Percentiles rank a stretch among this genome's conserved stretches.
Evolutionary conservation across 805 yeast genomes (phyloP).

Genomic region (Hanseniaspora vineae): DNA sequence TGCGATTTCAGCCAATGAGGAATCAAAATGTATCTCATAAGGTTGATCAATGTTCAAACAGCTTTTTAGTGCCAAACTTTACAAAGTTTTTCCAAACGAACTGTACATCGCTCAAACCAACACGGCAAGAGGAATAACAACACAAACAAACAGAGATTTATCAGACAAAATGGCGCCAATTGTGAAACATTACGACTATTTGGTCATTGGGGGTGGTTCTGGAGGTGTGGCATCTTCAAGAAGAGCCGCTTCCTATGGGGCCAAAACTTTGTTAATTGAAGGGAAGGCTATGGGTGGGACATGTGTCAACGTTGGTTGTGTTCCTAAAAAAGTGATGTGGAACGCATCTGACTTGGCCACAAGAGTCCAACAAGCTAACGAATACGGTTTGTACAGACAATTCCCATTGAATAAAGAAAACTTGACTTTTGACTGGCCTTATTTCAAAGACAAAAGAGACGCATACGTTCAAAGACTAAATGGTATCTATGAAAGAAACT

Average conservation of each 20-base stretch:
- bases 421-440: slow-evolving; percentile 67
- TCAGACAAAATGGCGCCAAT: slow-evolving; percentile 42
- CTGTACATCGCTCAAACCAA: too few relatives aligned
- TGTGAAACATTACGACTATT: slow-evolving; percentile 61
- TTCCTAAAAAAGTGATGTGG: slow-evolving; percentile 99
- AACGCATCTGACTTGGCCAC: slow-evolving; percentile 84
- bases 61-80: too few relatives aligned
- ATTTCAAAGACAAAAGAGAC: slow-evolving; percentile 77
- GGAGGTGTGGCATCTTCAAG: slow-evolving; percentile 99
- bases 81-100: too few relatives aligned
- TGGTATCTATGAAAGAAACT: slow-evolving; percentile 84
- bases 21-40: not conserved
- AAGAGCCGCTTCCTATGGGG: slow-evolving; percentile 90
- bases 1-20: not conserved
- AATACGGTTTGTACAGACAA: slow-evolving; percentile 66
- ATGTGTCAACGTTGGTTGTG: slow-evolving; percentile 98
- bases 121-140: too few relatives aligned
- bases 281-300: slow-evolving; percentile 86
- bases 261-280: slow-evolving; percentile 74
- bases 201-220: slow-evolving; percentile 97
- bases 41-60: too few relatives aligned
- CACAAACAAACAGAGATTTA: not conserved
- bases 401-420: slow-evolving; percentile 35
- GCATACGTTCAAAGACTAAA: slow-evolving; percentile 80
- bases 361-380: slow-evolving; percentile 58